Evolutionary conservation across 2,329 filamentous ascomycete genomes (phyloP).

Genomic region (Dendryphion nanum): DNA sequence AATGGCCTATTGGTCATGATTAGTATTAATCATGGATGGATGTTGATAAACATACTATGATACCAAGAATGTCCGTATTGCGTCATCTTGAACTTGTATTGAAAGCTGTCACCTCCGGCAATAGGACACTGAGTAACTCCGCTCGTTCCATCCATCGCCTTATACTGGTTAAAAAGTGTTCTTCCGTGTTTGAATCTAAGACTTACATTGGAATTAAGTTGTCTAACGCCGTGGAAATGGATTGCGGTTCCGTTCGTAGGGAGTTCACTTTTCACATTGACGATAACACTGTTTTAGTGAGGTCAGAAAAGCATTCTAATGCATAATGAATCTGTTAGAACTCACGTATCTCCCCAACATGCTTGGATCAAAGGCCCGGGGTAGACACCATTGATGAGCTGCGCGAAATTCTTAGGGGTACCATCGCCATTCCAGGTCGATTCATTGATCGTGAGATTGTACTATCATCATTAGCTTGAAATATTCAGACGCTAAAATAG

Average conservation of each 20-base stretch:
- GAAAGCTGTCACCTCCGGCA: slow-evolving; percentile 46
- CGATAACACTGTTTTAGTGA: slow-evolving; percentile 10
- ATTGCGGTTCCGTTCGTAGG: slow-evolving; percentile 58
- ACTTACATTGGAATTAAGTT: slow-evolving; percentile 16
- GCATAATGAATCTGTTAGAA: too few relatives aligned
- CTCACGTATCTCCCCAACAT: slow-evolving; percentile 22
- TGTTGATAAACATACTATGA: too few relatives aligned
- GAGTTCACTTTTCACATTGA: slow-evolving; percentile 51
- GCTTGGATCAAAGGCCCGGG: slow-evolving; percentile 21
- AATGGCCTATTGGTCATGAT: too few relatives aligned
- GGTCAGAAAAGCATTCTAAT: neutral
- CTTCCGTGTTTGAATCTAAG: too few relatives aligned
- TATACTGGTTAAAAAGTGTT: too few relatives aligned
- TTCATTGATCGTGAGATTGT: slow-evolving; percentile 11
- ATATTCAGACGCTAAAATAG: neutral
- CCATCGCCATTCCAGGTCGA: slow-evolving; percentile 16
- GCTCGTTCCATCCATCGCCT: slow-evolving; percentile 57
- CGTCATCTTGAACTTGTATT: slow-evolving; percentile 17
- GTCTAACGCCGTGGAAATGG: slow-evolving; percentile 62
- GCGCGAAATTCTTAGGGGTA: slow-evolving; percentile 14
- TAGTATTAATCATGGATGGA: too few relatives aligned
- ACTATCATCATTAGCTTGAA: too few relatives aligned
- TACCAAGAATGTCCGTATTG: slow-evolving; percentile 34
- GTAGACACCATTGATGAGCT: slow-evolving; percentile 21
- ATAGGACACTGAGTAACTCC: slow-evolving; percentile 43